Percentiles rank a stretch among this genome's conserved stretches.
Evolutionary conservation across 129 eudicot species (phyloP).

Genomic region (Saposhnikovia divaricata): DNA sequence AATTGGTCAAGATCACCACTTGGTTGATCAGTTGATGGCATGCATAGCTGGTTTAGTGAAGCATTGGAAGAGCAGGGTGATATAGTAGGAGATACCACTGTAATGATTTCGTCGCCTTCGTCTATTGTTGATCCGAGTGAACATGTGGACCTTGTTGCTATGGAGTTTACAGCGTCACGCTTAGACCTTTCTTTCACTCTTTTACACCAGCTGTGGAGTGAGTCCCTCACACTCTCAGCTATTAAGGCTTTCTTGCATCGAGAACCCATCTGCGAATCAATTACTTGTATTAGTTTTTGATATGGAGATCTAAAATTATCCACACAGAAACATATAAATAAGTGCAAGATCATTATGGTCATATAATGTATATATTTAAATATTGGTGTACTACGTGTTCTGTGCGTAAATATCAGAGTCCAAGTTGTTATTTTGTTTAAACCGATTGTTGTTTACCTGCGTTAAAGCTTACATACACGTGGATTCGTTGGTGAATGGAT

Average conservation of each 20-base stretch:
- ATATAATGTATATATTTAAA: background rate
- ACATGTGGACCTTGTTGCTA: slow-evolving; percentile 81
- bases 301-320: background rate
- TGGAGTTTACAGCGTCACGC: slow-evolving; percentile 39
- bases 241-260: slow-evolving; percentile 74
- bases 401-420: background rate
- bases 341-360: background rate
- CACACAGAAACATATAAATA: background rate
- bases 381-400: background rate
- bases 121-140: slow-evolving; percentile 71
- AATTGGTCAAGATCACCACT: slow-evolving; percentile 12
- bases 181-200: slow-evolving; percentile 87
- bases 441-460: background rate
- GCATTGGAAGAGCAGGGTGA: slow-evolving; percentile 71
- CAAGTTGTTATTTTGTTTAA: background rate
- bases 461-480: background rate
- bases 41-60: slow-evolving; percentile 45
- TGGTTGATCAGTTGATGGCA: slow-evolving; percentile 16
- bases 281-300: background rate
- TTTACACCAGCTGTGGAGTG: slow-evolving; percentile 96
- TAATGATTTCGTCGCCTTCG: slow-evolving; percentile 70
- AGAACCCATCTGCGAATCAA: slow-evolving; percentile 83
- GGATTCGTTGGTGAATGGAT: background rate
- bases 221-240: slow-evolving; percentile 93
- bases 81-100: slow-evolving; percentile 75